Conservation (phyloP, 2,329 filamentous ascomycete species). For the Colletotrichum chlorophyti region DNA sequence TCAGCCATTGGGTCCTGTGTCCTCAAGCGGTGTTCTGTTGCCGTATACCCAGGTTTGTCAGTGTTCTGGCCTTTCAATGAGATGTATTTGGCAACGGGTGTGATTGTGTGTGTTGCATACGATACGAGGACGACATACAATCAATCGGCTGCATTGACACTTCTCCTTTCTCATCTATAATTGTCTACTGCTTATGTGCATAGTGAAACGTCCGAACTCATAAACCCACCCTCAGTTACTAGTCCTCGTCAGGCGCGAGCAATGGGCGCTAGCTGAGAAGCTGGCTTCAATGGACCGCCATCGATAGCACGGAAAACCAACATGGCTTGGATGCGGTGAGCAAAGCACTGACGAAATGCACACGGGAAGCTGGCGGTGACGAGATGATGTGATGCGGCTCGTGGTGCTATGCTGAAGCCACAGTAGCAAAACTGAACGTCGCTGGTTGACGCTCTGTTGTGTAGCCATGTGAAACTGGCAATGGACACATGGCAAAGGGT, state of each 20-base stretch:
- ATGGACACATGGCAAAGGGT: not conserved
- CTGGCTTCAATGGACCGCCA: not conserved
- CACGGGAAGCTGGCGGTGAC: not conserved
- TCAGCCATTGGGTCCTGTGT: too few relatives aligned
- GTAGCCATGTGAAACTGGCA: not conserved
- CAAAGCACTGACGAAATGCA: not conserved
- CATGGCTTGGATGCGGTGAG: constrained; percentile 9
- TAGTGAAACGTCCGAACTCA: constrained; percentile 8
- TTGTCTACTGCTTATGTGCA: not conserved
- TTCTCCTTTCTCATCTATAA: not conserved
- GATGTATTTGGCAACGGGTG: too few relatives aligned
- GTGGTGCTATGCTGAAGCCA: constrained; percentile 2
- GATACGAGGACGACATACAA: too few relatives aligned
- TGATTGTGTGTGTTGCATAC: too few relatives aligned
- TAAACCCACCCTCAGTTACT: not conserved
- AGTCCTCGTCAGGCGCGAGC: not conserved
- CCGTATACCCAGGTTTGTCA: too few relatives aligned
- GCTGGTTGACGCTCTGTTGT: not conserved
- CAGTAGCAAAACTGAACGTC: not conserved
- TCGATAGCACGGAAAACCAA: constrained; percentile 4
- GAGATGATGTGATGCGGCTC: constrained; percentile 9
- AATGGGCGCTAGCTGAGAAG: not conserved
- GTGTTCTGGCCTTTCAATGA: too few relatives aligned
- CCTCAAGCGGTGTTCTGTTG: too few relatives aligned
- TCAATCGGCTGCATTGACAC: too few relatives aligned